Evolutionary conservation across 495 filamentous ascomycete genomes (phyloP).

Genomic region (Aspergillus wentii): DNA sequence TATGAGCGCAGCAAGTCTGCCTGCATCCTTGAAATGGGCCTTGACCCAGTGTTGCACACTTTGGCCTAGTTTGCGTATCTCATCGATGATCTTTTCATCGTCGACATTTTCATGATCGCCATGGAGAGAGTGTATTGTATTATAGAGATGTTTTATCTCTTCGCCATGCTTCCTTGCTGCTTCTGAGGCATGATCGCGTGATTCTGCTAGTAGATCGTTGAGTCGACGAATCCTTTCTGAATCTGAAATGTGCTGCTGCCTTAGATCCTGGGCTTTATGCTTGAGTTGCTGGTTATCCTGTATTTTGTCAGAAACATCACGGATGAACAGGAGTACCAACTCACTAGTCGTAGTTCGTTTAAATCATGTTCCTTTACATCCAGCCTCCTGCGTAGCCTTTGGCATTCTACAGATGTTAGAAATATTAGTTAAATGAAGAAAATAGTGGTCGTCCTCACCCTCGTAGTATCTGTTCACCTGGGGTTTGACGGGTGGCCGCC

Average conservation of each 20-base stretch:
- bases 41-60: conserved; percentile 4
- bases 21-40: conserved; percentile 1
- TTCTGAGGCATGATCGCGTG: not conserved
- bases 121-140: not conserved
- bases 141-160: conserved; percentile 1
- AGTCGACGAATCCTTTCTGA: conserved; percentile 1
- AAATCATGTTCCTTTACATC: too few species aligned
- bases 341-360: too few species aligned
- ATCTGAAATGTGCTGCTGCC: not conserved
- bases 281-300: too few species aligned
- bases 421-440: too few species aligned
- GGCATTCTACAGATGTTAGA: too few species aligned
- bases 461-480: too few species aligned
- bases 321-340: too few species aligned
- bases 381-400: too few species aligned
- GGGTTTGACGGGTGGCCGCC: too few species aligned
- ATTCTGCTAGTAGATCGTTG: not conserved
- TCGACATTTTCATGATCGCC: not conserved
- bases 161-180: not conserved
- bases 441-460: too few species aligned
- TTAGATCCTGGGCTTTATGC: not conserved
- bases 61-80: conserved; percentile 3
- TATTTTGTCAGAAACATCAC: too few species aligned
- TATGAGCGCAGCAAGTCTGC: not conserved
- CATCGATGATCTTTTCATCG: conserved; percentile 1